Base-by-base conservation (phyloP, 257 asterid genomes). In the Plantago major region DNA sequence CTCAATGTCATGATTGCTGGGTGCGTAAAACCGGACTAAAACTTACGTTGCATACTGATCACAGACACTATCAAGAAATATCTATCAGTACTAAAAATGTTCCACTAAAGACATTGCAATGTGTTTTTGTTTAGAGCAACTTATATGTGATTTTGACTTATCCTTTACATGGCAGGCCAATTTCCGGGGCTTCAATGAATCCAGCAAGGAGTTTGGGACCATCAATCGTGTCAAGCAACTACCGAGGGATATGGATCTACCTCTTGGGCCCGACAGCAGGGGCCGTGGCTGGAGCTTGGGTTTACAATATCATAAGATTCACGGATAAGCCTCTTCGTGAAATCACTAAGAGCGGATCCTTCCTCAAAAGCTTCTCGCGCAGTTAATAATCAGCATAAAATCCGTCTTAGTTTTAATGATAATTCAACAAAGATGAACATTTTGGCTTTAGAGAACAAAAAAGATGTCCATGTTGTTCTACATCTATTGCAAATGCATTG, bases 201-300 rank as follows among this genome's bases (percentile, higher is more conserved):
- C 97, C 97, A 60, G 94, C 97, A 62, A 81, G 95, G 73, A 86
- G 91, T 78, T 74, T 89, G 33, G 97, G 97, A 11, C 97, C 97
- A 43, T 91, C 97, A 16, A 75, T 89, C 14, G 97, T 84, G 0
- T 84, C 91, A 9, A 72, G 49, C 58, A 62, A 77, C 0, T 89
- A 67, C 71, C 66, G 19, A 8, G 84, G 92, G 0, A 33, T 89
- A 42, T 89, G 97, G 97, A 79, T 89, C 19, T 89, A 89, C 61
- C 38, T 87, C 9, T 48, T 87, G 15, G 90, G 94, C 53, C 97
- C 97, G 38, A 84, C 64, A 5, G 74, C 81, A 5, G 97, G 97
- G 33, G 94, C 95, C 0, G 59, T 87, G 2, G 78, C 85, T 1
- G 97, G 97, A 5, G 94, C 90, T 0, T 89, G 94, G 97, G 88